These are phyloP conservation scores for Fusarium musae DNA, from an alignment of 2,329 filamentous ascomycete genomes.

Conservation along the genomic window DNA sequence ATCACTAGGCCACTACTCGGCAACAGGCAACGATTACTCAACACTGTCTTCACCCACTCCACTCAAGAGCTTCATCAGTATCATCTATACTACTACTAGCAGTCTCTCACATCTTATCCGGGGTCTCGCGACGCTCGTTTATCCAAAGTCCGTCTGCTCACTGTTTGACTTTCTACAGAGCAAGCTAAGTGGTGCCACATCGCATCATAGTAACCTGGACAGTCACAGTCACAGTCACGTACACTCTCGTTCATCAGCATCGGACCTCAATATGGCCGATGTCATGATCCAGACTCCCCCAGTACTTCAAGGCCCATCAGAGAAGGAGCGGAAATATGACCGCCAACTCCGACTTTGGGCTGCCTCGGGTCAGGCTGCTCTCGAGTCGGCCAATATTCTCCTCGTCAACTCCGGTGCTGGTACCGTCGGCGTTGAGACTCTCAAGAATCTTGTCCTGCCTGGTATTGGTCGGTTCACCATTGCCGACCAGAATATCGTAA, in stretches of 20 bases:
- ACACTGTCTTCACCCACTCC: slow-evolving; percentile 11
- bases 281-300: slow-evolving; percentile 47
- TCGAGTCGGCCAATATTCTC: slow-evolving; percentile 92
- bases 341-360: slow-evolving; percentile 96
- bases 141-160: background rate
- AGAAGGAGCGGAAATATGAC: slow-evolving; percentile 85
- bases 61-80: background rate
- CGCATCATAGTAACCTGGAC: slow-evolving; percentile 8
- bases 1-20: background rate
- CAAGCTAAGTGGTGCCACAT: background rate
- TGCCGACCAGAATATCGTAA: slow-evolving; percentile 81
- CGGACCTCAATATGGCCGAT: slow-evolving; percentile 43
- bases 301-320: slow-evolving; percentile 62
- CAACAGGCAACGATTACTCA: slow-evolving; percentile 14
- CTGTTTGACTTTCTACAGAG: background rate
- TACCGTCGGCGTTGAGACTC: slow-evolving; percentile 86
- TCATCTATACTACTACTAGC: slow-evolving; percentile 5
- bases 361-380: slow-evolving; percentile 86
- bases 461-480: slow-evolving; percentile 94
- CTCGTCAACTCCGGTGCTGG: slow-evolving; percentile 89
- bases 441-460: slow-evolving; percentile 97
- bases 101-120: slow-evolving; percentile 5
- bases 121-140: slow-evolving; percentile 18
- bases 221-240: background rate
- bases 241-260: background rate